phyloP scores from a whole-genome alignment of 176 grass and related monocot genomes.

The Carex pumila region DNA sequence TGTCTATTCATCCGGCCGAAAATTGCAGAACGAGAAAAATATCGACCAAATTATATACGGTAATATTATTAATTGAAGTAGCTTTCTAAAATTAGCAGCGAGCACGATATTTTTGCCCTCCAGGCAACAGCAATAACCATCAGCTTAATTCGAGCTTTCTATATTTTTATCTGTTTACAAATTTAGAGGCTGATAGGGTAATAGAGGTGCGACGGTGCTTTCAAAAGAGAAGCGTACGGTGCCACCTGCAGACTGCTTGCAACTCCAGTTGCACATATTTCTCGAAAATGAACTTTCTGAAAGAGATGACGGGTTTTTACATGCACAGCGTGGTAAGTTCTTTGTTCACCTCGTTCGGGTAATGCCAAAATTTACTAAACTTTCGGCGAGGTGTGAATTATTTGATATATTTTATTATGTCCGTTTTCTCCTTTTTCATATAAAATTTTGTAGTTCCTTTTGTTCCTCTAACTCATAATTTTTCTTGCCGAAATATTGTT shows the following conservation, averaged over 20 bases:
- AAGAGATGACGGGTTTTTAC: constrained; percentile 27
- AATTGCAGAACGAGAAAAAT: too few species aligned
- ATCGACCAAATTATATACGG: too few species aligned
- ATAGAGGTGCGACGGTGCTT: not conserved
- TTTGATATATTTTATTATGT: not conserved
- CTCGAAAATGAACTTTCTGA: constrained; percentile 29
- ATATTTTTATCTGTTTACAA: too few species aligned
- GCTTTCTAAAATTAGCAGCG: too few species aligned
- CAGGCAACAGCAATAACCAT: too few species aligned
- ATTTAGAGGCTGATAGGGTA: too few species aligned
- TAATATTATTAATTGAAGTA: too few species aligned
- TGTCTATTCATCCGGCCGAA: too few species aligned
- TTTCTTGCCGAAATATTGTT: not conserved
- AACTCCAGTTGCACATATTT: not conserved
- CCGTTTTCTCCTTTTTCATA: not conserved
- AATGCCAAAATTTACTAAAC: not conserved
- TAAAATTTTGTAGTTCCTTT: too few species aligned
- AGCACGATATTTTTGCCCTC: too few species aligned
- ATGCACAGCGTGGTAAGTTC: constrained; percentile 26
- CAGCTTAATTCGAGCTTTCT: too few species aligned
- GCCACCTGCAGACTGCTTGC: not conserved
- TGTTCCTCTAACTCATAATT: not conserved
- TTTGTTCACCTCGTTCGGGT: not conserved
- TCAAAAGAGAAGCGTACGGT: not conserved
- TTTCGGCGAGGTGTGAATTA: too few species aligned